Percentiles rank a stretch among this genome's conserved stretches.
Conservation (phyloP, 2,329 filamentous ascomycete genomes). For the Clonostachys rosea region DNA sequence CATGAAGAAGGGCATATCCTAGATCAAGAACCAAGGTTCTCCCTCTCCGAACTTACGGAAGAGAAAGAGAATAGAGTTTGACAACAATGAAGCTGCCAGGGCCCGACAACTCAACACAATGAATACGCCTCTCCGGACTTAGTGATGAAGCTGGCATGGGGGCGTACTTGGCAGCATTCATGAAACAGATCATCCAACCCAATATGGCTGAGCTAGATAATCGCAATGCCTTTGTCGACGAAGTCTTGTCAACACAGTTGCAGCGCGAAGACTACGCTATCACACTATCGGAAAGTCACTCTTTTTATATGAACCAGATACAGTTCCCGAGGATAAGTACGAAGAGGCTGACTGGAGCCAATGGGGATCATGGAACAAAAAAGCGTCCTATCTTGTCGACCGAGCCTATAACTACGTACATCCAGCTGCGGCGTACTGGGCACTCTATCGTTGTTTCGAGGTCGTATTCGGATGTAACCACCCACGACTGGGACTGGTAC, state of each 20-base stretch:
- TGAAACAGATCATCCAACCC: slow-evolving; percentile 50
- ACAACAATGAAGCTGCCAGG: no score
- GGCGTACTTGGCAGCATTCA: slow-evolving; percentile 46
- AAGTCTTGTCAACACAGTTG: slow-evolving; percentile 43
- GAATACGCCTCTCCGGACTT: slow-evolving; percentile 52
- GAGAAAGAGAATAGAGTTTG: no score
- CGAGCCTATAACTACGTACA: slow-evolving; percentile 58
- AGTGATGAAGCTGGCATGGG: slow-evolving; percentile 56
- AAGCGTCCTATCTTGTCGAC: slow-evolving; percentile 35
- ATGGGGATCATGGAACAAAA: slow-evolving; percentile 47
- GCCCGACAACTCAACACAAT: no score
- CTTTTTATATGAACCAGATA: slow-evolving; percentile 49
- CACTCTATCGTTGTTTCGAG: slow-evolving; percentile 48
- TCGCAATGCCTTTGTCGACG: slow-evolving; percentile 48
- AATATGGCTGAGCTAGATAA: slow-evolving; percentile 40
- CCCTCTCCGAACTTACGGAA: no score
- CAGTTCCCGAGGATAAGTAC: slow-evolving; percentile 37
- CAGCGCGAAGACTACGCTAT: slow-evolving; percentile 42
- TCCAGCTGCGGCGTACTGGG: slow-evolving; percentile 50
- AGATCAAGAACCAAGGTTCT: slow-evolving; percentile 36
- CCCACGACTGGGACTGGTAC: slow-evolving; percentile 47
- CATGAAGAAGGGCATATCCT: slow-evolving; percentile 36
- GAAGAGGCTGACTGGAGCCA: slow-evolving; percentile 36
- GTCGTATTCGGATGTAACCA: slow-evolving; percentile 37
- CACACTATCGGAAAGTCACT: slow-evolving; percentile 45